Evolutionary conservation across 1,284 basidiomycete species (phyloP).

Genomic region (Heliocybe sulcata): DNA sequence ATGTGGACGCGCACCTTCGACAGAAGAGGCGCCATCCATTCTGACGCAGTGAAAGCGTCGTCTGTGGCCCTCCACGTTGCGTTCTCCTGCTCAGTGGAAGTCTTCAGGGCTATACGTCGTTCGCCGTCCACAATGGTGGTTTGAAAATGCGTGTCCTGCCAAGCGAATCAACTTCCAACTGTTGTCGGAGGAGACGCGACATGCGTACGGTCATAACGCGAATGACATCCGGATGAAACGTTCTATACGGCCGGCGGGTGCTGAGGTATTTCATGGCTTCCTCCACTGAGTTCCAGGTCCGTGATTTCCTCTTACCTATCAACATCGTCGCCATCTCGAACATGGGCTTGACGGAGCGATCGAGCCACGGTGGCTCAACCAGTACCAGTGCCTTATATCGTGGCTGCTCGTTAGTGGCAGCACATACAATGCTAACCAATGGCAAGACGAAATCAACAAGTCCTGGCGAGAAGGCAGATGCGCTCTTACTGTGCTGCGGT

Average conservation of each 20-base stretch:
- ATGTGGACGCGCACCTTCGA: constrained; percentile 10
- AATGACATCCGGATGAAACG: constrained; percentile 11
- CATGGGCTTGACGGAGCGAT: constrained; percentile 8
- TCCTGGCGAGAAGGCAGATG: not conserved
- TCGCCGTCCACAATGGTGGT: constrained; percentile 5
- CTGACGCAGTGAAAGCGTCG: constrained; percentile 6
- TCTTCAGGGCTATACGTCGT: constrained; percentile 12
- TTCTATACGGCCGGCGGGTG: constrained; percentile 11
- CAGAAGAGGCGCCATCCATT: constrained; percentile 9
- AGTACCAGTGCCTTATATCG: constrained; percentile 6
- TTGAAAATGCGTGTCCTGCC: constrained; percentile 13
- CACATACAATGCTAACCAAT: constrained; percentile 6
- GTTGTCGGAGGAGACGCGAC: not conserved
- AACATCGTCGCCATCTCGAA: constrained; percentile 6
- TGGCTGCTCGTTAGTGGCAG: constrained; percentile 3
- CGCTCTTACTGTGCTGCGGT: constrained; percentile 8
- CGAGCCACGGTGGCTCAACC: constrained; percentile 11
- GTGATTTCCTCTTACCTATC: constrained; percentile 2
- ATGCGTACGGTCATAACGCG: constrained; percentile 7
- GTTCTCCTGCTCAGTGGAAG: constrained; percentile 12
- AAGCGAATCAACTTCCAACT: not conserved
- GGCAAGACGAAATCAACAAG: not conserved
- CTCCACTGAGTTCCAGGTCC: constrained; percentile 10
- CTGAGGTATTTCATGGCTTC: constrained; percentile 12
- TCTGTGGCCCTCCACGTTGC: constrained; percentile 10